phyloP scores from a whole-genome alignment of 2,329 filamentous ascomycete genomes.

The Botrytis hyacinthi region DNA sequence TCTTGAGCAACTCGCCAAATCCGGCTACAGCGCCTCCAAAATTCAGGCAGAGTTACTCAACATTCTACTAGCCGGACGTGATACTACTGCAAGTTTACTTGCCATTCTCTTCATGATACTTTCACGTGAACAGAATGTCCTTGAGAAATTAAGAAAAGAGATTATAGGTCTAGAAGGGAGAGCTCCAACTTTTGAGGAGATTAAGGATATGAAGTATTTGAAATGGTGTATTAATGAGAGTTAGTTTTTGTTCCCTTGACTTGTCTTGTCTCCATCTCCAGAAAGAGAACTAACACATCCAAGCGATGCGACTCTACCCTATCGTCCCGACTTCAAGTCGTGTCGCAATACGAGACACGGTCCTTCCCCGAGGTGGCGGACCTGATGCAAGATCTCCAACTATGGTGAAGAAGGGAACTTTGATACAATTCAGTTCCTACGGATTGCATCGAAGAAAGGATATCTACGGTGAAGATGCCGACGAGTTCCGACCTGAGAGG shows the following conservation, averaged over 20 bases:
- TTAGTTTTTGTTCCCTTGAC: slow-evolving; percentile 31
- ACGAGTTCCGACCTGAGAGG: slow-evolving; percentile 33
- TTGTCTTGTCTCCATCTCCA: slow-evolving; percentile 28
- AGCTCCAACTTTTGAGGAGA: slow-evolving; percentile 21
- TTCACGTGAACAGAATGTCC: slow-evolving; percentile 23
- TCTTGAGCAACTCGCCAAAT: slow-evolving; percentile 41
- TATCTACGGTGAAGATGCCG: slow-evolving; percentile 62
- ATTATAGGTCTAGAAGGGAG: slow-evolving; percentile 29
- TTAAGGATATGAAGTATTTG: slow-evolving; percentile 31
- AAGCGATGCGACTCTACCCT: slow-evolving; percentile 46
- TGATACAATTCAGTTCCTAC: slow-evolving; percentile 30
- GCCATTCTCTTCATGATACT: slow-evolving; percentile 36
- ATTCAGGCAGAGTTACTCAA: slow-evolving; percentile 30
- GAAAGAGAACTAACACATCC: slow-evolving; percentile 32
- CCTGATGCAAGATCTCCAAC: slow-evolving; percentile 36
- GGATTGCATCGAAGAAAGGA: slow-evolving; percentile 44
- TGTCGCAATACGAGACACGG: slow-evolving; percentile 46
- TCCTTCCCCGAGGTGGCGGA: slow-evolving; percentile 41
- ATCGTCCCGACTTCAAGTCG: slow-evolving; percentile 52
- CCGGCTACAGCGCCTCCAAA: slow-evolving; percentile 25
- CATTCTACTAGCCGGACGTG: slow-evolving; percentile 26
- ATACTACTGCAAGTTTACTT: slow-evolving; percentile 26
- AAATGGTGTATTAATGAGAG: slow-evolving; percentile 38
- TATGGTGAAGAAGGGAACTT: slow-evolving; percentile 35
- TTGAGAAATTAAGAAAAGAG: slow-evolving; percentile 41